These are phyloP conservation scores for Solanum paucissectum DNA, from an alignment of 257 asterid genomes.

Conservation along the genomic window DNA sequence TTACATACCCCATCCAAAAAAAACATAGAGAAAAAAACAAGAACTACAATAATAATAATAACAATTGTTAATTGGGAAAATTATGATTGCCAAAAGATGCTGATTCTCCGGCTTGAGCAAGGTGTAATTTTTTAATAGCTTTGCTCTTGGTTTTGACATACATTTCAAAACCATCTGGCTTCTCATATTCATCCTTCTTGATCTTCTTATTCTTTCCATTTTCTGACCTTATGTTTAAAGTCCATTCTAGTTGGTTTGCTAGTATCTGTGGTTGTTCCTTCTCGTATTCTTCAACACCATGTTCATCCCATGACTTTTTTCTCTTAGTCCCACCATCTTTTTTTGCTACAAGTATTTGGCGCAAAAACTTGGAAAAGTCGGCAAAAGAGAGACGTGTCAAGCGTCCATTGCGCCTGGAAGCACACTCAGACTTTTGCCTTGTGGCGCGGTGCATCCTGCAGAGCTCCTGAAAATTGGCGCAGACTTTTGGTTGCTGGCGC, in stretches of 20 bases:
- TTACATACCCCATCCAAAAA: background rate
- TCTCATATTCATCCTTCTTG: background rate
- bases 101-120: background rate
- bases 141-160: background rate
- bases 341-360: no score
- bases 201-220: background rate
- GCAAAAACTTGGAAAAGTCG: no score
- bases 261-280: background rate
- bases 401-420: no score
- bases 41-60: background rate
- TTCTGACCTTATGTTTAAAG: background rate
- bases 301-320: background rate
- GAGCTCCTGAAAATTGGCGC: no score
- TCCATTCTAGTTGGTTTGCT: background rate
- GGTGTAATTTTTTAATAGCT: background rate
- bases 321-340: background rate
- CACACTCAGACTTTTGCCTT: no score
- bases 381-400: no score
- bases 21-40: background rate
- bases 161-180: background rate
- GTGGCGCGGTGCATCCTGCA: no score
- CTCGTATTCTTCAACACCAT: background rate
- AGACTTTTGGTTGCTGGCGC: no score
- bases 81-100: background rate
- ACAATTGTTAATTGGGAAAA: no score